These are phyloP conservation scores for Mrakia hoshinonis DNA, from an alignment of 768 basidiomycete genomes.

Conservation along the genomic window DNA sequence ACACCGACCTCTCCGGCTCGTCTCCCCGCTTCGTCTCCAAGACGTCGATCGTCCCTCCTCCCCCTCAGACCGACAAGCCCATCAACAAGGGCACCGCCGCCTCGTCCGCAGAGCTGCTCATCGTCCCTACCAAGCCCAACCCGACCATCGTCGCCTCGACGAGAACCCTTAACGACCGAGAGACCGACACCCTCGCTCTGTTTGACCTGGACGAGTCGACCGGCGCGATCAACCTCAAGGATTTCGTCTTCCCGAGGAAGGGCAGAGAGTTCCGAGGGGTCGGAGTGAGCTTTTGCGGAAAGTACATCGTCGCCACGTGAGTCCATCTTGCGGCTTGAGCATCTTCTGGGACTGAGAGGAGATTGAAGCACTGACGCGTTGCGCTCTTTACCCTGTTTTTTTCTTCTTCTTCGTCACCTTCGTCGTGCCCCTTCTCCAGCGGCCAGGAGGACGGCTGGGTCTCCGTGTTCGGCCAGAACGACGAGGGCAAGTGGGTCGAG, in stretches of 20 bases:
- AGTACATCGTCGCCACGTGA: slow-evolving; percentile 14
- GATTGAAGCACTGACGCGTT: too few species aligned
- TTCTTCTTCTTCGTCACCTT: neutral
- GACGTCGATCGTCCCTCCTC: slow-evolving; percentile 25
- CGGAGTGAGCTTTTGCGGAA: neutral
- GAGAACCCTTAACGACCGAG: slow-evolving; percentile 19
- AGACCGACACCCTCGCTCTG: slow-evolving; percentile 14
- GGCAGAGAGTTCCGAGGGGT: slow-evolving; percentile 28
- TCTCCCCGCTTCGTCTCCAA: slow-evolving; percentile 11
- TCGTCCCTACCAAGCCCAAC: slow-evolving; percentile 7
- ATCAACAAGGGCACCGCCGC: slow-evolving; percentile 5
- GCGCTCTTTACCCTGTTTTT: neutral
- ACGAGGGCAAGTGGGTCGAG: slow-evolving; percentile 5
- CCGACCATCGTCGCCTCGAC: slow-evolving; percentile 20
- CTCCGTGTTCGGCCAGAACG: slow-evolving; percentile 20
- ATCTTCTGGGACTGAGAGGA: too few species aligned
- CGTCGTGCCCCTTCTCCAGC: neutral
- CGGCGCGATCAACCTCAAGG: slow-evolving; percentile 8
- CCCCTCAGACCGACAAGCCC: neutral
- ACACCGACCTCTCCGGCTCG: neutral
- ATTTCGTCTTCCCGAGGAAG: slow-evolving; percentile 18
- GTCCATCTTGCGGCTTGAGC: too few species aligned
- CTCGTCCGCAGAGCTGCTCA: slow-evolving; percentile 21
- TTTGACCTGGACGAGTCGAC: slow-evolving; percentile 1
- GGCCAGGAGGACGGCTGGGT: slow-evolving; percentile 23